Conservation (phyloP, 179 eudicot genomes). For the Patellifolia procumbens region DNA sequence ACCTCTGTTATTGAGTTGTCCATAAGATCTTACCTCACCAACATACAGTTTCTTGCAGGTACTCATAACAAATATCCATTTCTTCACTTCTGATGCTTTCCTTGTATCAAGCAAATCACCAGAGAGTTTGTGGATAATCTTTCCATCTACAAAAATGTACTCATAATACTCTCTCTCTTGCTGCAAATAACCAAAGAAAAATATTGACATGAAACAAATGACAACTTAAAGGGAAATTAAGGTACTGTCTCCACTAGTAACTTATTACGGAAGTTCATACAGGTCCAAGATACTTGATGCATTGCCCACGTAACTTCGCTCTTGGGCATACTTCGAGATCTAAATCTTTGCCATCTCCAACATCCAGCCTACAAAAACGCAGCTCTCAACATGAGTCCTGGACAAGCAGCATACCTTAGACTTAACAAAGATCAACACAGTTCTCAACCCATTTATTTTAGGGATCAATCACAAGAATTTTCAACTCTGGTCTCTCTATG, state of each 20-base stretch:
- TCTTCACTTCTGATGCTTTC: constrained; percentile 41
- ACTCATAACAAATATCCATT: constrained; percentile 97
- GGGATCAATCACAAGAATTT: background rate
- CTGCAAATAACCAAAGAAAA: constrained; percentile 39
- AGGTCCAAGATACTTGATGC: constrained; percentile 95
- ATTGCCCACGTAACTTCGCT: constrained; percentile 67
- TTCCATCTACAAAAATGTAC: constrained; percentile 63
- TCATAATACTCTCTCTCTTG: constrained; percentile 83
- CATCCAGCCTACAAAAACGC: constrained; percentile 69
- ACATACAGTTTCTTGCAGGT: constrained; percentile 72
- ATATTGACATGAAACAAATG: constrained; percentile 1
- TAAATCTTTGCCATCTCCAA: constrained; percentile 84
- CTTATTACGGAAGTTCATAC: constrained; percentile 45
- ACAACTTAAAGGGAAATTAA: background rate
- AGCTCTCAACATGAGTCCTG: background rate
- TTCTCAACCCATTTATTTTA: background rate
- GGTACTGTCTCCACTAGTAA: constrained; percentile 6
- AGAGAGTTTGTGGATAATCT: constrained; percentile 54
- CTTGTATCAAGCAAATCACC: constrained; percentile 57
- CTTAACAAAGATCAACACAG: background rate
- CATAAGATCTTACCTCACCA: constrained; percentile 62
- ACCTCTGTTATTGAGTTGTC: background rate
- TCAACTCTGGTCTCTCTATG: background rate
- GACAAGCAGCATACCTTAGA: background rate
- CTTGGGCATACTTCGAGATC: constrained; percentile 73